Conservation (phyloP, 345 rosid genomes). For the Eutrema japonicum region DNA sequence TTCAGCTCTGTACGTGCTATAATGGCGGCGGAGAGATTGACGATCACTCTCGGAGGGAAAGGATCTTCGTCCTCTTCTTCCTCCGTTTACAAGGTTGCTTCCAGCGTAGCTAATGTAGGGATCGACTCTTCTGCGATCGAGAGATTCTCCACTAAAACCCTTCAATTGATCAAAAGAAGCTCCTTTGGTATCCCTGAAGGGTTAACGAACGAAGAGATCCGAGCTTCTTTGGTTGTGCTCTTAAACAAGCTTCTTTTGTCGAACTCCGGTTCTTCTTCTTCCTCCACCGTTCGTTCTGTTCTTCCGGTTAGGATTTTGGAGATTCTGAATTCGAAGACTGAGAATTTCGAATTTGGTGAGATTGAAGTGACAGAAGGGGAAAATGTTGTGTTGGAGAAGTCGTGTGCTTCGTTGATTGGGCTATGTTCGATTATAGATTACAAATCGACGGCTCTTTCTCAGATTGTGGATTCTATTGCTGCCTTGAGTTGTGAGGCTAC, state of each 20-base stretch:
- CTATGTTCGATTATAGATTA: constrained; percentile 66
- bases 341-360: constrained; percentile 16
- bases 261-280: constrained; percentile 35
- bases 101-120: constrained; percentile 50
- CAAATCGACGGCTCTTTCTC: constrained; percentile 51
- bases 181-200: constrained; percentile 27
- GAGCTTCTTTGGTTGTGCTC: constrained; percentile 59
- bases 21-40: constrained; percentile 48
- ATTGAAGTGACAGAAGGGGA: constrained; percentile 60
- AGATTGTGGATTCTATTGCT: constrained; percentile 61
- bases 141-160: constrained; percentile 44
- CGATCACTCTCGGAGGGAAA: constrained; percentile 57
- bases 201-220: constrained; percentile 49
- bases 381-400: constrained; percentile 41
- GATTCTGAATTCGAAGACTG: constrained; percentile 43
- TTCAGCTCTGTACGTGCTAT: too few species aligned
- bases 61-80: constrained; percentile 62
- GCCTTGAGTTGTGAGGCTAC: constrained; percentile 80
- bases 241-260: constrained; percentile 63
- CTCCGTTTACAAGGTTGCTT: constrained; percentile 52
- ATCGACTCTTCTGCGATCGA: constrained; percentile 65
- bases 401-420: constrained; percentile 53
- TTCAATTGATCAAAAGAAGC: constrained; percentile 14
- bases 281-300: constrained; percentile 44
- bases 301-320: constrained; percentile 50